phyloP scores from a whole-genome alignment of 2,329 filamentous ascomycete genomes.

The Pseudogymnoascus pannorum region DNA sequence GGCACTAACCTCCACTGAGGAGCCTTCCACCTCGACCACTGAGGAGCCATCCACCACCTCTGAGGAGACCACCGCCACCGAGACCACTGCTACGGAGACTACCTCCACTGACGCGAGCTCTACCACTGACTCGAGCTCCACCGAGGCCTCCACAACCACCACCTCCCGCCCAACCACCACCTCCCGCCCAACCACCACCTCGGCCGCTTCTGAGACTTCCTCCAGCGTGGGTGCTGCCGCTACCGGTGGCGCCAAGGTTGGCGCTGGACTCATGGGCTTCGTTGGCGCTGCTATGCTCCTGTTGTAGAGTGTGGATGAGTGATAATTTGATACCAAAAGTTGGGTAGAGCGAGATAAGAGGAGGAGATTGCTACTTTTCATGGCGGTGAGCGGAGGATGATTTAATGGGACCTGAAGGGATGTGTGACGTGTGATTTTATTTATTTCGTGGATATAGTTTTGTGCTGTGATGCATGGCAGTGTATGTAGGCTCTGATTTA shows the following conservation, averaged over 20 bases:
- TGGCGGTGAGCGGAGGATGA: background rate
- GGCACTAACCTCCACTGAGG: background rate
- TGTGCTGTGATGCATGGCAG: background rate
- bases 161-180: background rate
- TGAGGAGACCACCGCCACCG: background rate
- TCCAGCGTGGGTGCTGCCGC: background rate
- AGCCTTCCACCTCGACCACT: background rate
- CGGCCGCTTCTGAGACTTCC: background rate
- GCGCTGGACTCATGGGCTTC: background rate
- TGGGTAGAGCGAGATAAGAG: background rate
- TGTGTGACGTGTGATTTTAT: background rate
- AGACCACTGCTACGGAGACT: background rate
- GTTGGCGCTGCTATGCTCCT: conserved; percentile 3
- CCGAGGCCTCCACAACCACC: background rate
- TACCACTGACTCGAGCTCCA: background rate
- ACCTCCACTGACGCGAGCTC: background rate
- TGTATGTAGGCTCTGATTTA: conserved; percentile 3
- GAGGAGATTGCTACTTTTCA: background rate
- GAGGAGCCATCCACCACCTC: background rate
- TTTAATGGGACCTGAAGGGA: background rate
- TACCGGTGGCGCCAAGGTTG: background rate
- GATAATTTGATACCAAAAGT: conserved; percentile 5
- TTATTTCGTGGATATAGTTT: conserved; percentile 3
- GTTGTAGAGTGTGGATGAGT: background rate
- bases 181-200: background rate